Base-by-base conservation (phyloP, 2,329 filamentous ascomycete genomes). In the Colletotrichum sp. region DNA sequence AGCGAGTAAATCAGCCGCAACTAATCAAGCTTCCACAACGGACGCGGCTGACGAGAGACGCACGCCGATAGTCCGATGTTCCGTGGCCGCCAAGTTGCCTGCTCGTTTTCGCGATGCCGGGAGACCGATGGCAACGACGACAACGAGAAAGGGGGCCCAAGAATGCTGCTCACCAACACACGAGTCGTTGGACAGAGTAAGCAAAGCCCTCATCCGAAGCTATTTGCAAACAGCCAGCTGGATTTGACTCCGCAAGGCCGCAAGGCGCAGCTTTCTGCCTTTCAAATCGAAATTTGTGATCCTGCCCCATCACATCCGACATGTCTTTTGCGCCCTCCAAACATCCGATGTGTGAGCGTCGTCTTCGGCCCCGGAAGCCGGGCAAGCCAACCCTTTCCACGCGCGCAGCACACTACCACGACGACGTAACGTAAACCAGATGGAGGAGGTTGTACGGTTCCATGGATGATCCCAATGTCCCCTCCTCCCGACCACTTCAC, bases 331-430 rank as follows among this genome's bases (percentile, higher is more conserved):
- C 18, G 39, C 56, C 62, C 56, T 62, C 55, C 25, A 72, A 67
- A 72, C 72, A 67, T 75, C 72, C 68, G 72, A 75, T 67, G 72
- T 72, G 61, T 62, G 72, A 75, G 62, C 61, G 7, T 56, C 28
- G 27, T 28, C 25, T 25, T 62, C 68, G 66, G 66, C 25, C 56
- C 66, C 66, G 56, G 66, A 69, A 69, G 34, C 66, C 36, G 66
- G 66, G n/a, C 66, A 39, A 68, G 65, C 34, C 32, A 34, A 27
- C 30, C 25, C 62, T 27, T 28, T 36, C 62, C 62, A 52, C 22
- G 56, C 27, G 12, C 34, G 25, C 22, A 32, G 22, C 34, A 22
- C 16, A 55, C 39, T 18, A 43, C 18, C 5, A 43, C 39, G 5
- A n/a, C 39, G 18, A 7, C 39, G 18, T 12, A 43, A n/a, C 18